phyloP scores from a whole-genome alignment of 1,139 yeast species.

The Lodderomyces elongisporus region DNA sequence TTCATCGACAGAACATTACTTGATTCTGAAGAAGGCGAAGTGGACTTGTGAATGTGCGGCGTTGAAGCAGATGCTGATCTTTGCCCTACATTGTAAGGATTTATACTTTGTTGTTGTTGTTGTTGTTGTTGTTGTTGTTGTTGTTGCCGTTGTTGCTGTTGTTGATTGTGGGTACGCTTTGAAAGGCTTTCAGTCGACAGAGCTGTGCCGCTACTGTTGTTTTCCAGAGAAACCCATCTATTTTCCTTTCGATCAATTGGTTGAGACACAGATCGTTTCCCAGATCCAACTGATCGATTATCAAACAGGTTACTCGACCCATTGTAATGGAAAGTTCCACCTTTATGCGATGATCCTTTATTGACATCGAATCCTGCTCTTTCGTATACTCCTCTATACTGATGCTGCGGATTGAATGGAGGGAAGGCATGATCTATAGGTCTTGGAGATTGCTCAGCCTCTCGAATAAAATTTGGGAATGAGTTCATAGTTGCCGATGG shows the following conservation, averaged over 20 bases:
- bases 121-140: background rate
- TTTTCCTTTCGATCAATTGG: too few species aligned
- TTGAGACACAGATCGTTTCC: too few species aligned
- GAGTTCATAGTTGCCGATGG: constrained; percentile 12
- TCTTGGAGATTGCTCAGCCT: constrained; percentile 26
- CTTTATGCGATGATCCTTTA: too few species aligned
- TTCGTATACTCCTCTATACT: constrained; percentile 58
- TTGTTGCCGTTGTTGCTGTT: too few species aligned
- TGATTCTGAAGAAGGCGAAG: constrained; percentile 7
- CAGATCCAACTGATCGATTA: too few species aligned
- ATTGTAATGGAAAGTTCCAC: too few species aligned
- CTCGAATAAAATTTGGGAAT: constrained; percentile 26
- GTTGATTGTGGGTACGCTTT: too few species aligned
- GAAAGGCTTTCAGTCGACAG: too few species aligned
- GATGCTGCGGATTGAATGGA: constrained; percentile 49
- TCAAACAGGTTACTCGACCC: too few species aligned
- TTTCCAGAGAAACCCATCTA: too few species aligned
- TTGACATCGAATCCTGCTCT: constrained; percentile 62
- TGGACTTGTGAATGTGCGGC: background rate
- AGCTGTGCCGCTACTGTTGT: too few species aligned
- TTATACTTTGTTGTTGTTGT: background rate
- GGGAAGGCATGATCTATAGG: constrained; percentile 50
- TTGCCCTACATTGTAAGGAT: background rate
- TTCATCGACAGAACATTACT: constrained; percentile 8
- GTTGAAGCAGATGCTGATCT: background rate